Base-by-base conservation (phyloP, 2,329 filamentous ascomycete genomes). In the Elsinoe arachidis region DNA sequence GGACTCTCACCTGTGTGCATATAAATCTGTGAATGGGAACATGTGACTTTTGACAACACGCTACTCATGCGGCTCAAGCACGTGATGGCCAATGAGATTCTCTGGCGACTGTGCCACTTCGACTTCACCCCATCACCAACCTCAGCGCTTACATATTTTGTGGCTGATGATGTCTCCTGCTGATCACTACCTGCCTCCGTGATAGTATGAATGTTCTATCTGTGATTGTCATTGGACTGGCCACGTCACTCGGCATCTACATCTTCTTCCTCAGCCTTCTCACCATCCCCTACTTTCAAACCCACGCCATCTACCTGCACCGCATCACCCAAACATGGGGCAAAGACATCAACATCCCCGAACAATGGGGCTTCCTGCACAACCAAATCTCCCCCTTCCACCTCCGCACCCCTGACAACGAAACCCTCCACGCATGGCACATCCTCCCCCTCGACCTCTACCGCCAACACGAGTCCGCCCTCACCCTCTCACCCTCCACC, bases 301-400 rank as follows among this genome's bases (percentile, higher is more conserved):
- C 73, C 15, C 78, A 84, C 61, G 77, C 76, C 26, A 77, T 83
- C 21, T 83, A 83, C 62, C 72, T 84, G 1, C 75, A 84, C 62
- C 69, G 70, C 2, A 68, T 82, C 5, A 76, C 74, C 5, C 72
- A 80, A 65, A 82, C 80, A 14, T 81, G 79, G 78, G 77, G 75
- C 61, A 75, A 77, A 63, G 72, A 79, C 59, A 69, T 79, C 14
- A 71, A 79, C 61, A 61, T 73, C 3, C 76, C 76, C 1, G 77
- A 79, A 61, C 64, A 69, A 38, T 79, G 73, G 68, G 71, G 76
- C 2, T 79, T 79, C 57, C 62, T 79, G 6, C 70, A 69, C 35
- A 76, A 77, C 46, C 76, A 80, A 64, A 75, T 76, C 19, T 76
- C 74, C 0, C 75, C 76, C 0, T 80, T 80, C 57, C 66, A 70